Evolutionary conservation across 345 rosid genomes (phyloP).

Genomic region (Corchorus capsularis): DNA sequence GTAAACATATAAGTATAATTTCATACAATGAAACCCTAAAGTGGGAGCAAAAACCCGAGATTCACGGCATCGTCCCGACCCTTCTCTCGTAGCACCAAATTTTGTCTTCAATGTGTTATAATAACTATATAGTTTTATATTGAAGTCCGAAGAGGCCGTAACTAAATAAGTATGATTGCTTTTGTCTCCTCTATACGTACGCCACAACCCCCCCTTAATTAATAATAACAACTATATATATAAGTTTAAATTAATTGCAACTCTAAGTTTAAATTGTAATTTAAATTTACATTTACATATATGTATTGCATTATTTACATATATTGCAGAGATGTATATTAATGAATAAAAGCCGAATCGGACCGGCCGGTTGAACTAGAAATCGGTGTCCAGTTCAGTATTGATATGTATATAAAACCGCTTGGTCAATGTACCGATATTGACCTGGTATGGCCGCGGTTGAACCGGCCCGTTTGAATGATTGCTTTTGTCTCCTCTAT

Average conservation of each 20-base stretch:
- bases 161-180: slow-evolving; percentile 32
- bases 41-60: slow-evolving; percentile 35
- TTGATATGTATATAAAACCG: too few species aligned
- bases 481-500: too few species aligned
- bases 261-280: not conserved
- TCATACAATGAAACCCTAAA: slow-evolving; percentile 29
- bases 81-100: not conserved
- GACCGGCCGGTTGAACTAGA: too few species aligned
- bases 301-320: not conserved
- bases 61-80: slow-evolving; percentile 33
- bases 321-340: not conserved
- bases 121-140: not conserved
- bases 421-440: too few species aligned
- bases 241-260: not conserved
- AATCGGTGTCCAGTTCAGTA: too few species aligned
- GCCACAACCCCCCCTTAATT: not conserved
- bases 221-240: not conserved
- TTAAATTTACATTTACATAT: not conserved
- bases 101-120: not conserved
- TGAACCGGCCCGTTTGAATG: too few species aligned
- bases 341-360: too few species aligned
- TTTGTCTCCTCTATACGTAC: slow-evolving; percentile 30
- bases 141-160: not conserved
- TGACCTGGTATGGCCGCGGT: too few species aligned
- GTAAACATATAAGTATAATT: slow-evolving; percentile 17